Evolutionary conservation across 148 eudicot species (phyloP).

Genomic region (Cornus suecica): DNA sequence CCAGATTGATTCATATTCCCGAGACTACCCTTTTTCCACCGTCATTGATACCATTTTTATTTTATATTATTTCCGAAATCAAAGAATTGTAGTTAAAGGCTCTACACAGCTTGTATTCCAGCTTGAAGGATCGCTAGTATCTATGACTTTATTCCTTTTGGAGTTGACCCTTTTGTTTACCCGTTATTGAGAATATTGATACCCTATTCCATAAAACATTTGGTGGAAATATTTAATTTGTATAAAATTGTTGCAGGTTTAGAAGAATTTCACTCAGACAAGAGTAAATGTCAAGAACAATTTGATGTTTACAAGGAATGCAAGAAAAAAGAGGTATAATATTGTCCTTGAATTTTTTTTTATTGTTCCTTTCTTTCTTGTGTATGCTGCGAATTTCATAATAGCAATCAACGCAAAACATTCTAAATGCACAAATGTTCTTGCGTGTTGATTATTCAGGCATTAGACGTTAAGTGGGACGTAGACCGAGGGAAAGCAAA

Average conservation of each 20-base stretch:
- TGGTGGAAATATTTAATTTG: not conserved
- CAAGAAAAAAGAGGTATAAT: constrained; percentile 87
- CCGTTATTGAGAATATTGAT: not conserved
- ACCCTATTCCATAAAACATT: not conserved
- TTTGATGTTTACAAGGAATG: constrained; percentile 97
- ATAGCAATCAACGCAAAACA: not conserved
- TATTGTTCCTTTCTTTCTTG: not conserved
- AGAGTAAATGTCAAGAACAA: constrained; percentile 90
- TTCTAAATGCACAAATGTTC: not conserved
- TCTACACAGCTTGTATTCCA: not conserved
- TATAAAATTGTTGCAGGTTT: constrained; percentile 48
- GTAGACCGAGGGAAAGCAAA: not conserved
- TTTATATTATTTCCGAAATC: no score
- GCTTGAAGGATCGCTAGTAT: not conserved
- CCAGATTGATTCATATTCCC: not conserved
- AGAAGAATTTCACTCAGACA: constrained; percentile 65
- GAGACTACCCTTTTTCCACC: not conserved
- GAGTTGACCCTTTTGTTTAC: not conserved
- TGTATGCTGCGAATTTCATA: not conserved
- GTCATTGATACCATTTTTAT: no score
- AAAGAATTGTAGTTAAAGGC: not conserved
- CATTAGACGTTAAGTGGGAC: not conserved
- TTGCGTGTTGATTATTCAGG: not conserved
- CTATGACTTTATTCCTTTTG: not conserved
- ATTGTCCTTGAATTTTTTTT: not conserved